Evolutionary conservation across 495 filamentous ascomycete species (phyloP).

Genomic region (Letharia columbiana): DNA sequence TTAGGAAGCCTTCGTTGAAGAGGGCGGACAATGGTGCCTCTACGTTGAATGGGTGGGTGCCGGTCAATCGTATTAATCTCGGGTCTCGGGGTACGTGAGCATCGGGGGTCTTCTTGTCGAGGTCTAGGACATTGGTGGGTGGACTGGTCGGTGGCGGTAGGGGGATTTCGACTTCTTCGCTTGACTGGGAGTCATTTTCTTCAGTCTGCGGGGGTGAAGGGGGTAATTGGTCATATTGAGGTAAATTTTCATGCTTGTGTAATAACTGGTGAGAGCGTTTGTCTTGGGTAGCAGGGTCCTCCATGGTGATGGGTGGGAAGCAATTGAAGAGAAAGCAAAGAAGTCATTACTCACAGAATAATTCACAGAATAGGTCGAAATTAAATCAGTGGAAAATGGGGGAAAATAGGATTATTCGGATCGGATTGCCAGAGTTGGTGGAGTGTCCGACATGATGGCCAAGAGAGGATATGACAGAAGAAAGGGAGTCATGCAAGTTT

Average conservation of each 20-base stretch:
- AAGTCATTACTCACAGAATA: neutral
- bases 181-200: constrained; percentile 25
- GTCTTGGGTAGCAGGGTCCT: constrained; percentile 23
- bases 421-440: too few relatives aligned
- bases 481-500: neutral
- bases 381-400: neutral
- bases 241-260: constrained; percentile 24
- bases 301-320: constrained; percentile 15
- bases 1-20: constrained; percentile 82
- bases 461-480: neutral
- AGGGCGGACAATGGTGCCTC: constrained; percentile 77
- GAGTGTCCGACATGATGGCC: neutral
- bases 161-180: constrained; percentile 43
- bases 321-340: neutral
- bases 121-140: constrained; percentile 55
- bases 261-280: constrained; percentile 5
- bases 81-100: constrained; percentile 79
- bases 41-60: constrained; percentile 89
- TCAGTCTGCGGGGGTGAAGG: constrained; percentile 28
- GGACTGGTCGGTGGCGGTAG: constrained; percentile 61
- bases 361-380: neutral
- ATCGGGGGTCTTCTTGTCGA: constrained; percentile 80
- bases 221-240: constrained; percentile 20
- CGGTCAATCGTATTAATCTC: constrained; percentile 79
- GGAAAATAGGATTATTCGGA: too few relatives aligned